phyloP scores from a whole-genome alignment of 2,329 filamentous ascomycete genomes.

The Aspergillus brasiliensis region DNA sequence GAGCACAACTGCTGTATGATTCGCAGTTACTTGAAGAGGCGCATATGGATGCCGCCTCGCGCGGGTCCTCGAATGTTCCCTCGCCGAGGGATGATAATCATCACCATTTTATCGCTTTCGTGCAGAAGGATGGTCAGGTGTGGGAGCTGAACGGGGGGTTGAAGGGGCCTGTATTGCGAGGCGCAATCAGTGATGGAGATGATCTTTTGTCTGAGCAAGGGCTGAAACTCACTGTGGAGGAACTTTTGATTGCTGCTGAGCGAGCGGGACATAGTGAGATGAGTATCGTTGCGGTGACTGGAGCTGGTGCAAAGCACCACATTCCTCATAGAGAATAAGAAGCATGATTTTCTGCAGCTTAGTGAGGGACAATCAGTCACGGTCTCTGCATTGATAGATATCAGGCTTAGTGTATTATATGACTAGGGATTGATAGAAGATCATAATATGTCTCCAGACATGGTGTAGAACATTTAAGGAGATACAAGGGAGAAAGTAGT shows the following conservation, averaged over 20 bases:
- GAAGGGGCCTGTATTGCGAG: constrained; percentile 35
- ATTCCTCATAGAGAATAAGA: too few relatives aligned
- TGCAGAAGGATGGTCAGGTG: constrained; percentile 35
- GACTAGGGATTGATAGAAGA: too few relatives aligned
- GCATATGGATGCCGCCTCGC: constrained; percentile 18
- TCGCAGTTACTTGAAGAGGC: constrained; percentile 28
- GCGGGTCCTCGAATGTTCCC: constrained; percentile 7
- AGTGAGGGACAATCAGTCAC: too few relatives aligned
- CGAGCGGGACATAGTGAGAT: neutral
- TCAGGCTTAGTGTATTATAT: too few relatives aligned
- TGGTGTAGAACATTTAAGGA: too few relatives aligned
- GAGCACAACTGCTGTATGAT: constrained; percentile 57
- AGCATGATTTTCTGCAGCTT: too few relatives aligned
- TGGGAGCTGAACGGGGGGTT: constrained; percentile 39
- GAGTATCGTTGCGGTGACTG: neutral
- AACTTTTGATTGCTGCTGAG: neutral
- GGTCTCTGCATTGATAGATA: too few relatives aligned
- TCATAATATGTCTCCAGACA: too few relatives aligned
- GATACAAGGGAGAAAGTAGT: too few relatives aligned
- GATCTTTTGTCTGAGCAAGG: constrained; percentile 34
- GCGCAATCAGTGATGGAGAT: constrained; percentile 29
- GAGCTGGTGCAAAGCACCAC: too few relatives aligned
- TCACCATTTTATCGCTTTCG: constrained; percentile 37
- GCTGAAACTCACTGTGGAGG: constrained; percentile 17
- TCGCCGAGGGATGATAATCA: constrained; percentile 4